These are phyloP conservation scores for Podila epicladia DNA, from an alignment of 192 early-diverging fungal genomes.

Conservation along the genomic window DNA sequence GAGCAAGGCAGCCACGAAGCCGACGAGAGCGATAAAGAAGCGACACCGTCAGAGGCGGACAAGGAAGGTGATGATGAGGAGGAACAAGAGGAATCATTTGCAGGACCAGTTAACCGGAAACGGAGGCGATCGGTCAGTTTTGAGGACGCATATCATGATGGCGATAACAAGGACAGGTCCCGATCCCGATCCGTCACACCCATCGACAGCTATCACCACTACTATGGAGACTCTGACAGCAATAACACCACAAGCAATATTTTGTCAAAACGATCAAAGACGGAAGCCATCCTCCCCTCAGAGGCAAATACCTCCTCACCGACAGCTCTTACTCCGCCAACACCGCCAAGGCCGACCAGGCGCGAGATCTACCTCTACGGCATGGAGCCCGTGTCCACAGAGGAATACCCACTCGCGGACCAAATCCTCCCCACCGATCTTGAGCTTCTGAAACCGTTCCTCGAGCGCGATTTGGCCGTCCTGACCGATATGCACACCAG, in stretches of 20 bases:
- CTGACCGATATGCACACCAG: constrained; percentile 4
- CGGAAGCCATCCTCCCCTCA: not conserved
- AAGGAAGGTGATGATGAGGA: not conserved
- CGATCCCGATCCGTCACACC: constrained; percentile 28
- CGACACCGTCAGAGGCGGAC: not conserved
- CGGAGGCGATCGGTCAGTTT: not conserved
- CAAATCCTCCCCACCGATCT: constrained; percentile 7
- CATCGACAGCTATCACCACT: constrained; percentile 34
- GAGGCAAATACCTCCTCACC: not conserved
- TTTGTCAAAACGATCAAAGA: too few species aligned
- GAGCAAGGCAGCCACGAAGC: not conserved
- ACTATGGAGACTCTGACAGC: constrained; percentile 3
- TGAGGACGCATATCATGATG: not conserved
- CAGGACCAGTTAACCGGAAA: too few species aligned
- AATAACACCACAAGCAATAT: not conserved
- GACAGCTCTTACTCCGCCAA: not conserved
- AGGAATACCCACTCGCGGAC: constrained; percentile 16
- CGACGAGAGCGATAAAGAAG: not conserved
- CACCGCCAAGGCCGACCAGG: not conserved
- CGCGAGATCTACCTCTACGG: constrained; percentile 18
- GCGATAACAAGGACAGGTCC: not conserved
- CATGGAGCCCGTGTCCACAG: constrained; percentile 17
- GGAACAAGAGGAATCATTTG: too few species aligned
- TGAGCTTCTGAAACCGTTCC: constrained; percentile 7
- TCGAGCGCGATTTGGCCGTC: constrained; percentile 30